Evolutionary conservation across 2,329 filamentous ascomycete species (phyloP).

Genomic region (Plectosphaerella cucumerina): DNA sequence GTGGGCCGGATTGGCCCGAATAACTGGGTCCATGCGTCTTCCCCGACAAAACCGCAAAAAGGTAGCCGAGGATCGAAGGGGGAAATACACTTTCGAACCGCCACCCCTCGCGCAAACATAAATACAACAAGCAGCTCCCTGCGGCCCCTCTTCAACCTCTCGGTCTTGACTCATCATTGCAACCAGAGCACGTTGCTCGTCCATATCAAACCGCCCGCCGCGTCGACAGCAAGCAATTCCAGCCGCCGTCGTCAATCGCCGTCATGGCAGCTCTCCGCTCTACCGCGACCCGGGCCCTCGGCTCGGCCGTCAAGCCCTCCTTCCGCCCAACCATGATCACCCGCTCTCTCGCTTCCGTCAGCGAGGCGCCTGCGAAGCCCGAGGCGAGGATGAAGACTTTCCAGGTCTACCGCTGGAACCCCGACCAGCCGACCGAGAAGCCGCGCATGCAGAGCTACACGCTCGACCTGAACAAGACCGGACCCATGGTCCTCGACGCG

Average conservation of each 20-base stretch:
- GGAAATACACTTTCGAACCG: slow-evolving; percentile 1
- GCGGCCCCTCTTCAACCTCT: not conserved
- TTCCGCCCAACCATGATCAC: slow-evolving; percentile 37
- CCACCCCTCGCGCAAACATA: not conserved
- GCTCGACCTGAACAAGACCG: slow-evolving; percentile 96
- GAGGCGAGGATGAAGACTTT: slow-evolving; percentile 84
- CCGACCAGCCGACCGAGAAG: slow-evolving; percentile 87
- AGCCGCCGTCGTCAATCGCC: slow-evolving; percentile 10
- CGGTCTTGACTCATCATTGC: not conserved
- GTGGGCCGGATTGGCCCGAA: not conserved
- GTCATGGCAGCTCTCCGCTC: slow-evolving; percentile 61
- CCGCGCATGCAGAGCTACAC: slow-evolving; percentile 93
- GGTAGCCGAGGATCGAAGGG: slow-evolving; percentile 4
- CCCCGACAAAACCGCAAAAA: too few species aligned
- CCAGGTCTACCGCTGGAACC: slow-evolving; percentile 98
- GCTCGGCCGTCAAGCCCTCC: slow-evolving; percentile 34
- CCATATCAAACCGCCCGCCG: not conserved
- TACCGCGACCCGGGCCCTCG: slow-evolving; percentile 47
- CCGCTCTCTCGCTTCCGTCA: slow-evolving; percentile 52
- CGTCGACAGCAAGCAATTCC: not conserved
- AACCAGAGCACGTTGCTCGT: not conserved
- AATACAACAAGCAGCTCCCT: not conserved
- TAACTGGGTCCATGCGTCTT: not conserved
- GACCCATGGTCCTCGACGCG: slow-evolving; percentile 96
- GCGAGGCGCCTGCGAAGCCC: slow-evolving; percentile 56